A percentile compares a stretch with the other conserved stretches of the same genome.
Evolutionary conservation across 495 filamentous ascomycete species (phyloP).

Genomic region (Darksidea phi): DNA sequence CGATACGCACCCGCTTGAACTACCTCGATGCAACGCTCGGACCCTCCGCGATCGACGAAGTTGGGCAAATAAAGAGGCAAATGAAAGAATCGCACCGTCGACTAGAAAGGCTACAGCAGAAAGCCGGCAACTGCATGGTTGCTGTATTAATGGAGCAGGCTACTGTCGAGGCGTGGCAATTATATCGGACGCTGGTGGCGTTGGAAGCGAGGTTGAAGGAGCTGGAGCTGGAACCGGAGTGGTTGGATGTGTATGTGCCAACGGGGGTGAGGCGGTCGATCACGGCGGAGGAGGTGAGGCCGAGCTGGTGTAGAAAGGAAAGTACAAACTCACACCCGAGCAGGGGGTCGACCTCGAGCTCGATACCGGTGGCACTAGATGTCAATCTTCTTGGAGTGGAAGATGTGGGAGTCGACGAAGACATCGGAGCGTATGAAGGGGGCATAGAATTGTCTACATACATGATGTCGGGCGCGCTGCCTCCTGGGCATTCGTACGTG

Average conservation of each 20-base stretch:
- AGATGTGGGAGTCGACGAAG: too few relatives aligned
- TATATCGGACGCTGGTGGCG: not conserved
- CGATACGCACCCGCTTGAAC: constrained; percentile 2
- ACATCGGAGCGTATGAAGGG: too few relatives aligned
- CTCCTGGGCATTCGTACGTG: not conserved
- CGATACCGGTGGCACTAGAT: too few relatives aligned
- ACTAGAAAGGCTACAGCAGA: constrained; percentile 1
- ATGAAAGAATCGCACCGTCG: not conserved
- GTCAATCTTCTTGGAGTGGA: too few relatives aligned
- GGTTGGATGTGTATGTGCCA: not conserved
- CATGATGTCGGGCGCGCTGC: not conserved
- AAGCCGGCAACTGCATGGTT: too few relatives aligned
- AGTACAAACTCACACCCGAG: too few relatives aligned
- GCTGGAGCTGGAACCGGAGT: not conserved
- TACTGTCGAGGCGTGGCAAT: not conserved
- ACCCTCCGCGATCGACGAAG: not conserved
- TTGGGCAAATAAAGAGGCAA: not conserved
- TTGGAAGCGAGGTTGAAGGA: not conserved
- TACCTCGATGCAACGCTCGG: not conserved
- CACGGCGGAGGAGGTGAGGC: not conserved
- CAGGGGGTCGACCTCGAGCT: too few relatives aligned
- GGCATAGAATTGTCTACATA: too few relatives aligned
- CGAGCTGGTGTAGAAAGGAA: not conserved
- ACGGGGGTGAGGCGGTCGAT: not conserved
- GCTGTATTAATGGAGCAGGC: not conserved